Evolutionary conservation across 176 grass and related monocot species (phyloP).

Genomic region (Raddia distichophylla): DNA sequence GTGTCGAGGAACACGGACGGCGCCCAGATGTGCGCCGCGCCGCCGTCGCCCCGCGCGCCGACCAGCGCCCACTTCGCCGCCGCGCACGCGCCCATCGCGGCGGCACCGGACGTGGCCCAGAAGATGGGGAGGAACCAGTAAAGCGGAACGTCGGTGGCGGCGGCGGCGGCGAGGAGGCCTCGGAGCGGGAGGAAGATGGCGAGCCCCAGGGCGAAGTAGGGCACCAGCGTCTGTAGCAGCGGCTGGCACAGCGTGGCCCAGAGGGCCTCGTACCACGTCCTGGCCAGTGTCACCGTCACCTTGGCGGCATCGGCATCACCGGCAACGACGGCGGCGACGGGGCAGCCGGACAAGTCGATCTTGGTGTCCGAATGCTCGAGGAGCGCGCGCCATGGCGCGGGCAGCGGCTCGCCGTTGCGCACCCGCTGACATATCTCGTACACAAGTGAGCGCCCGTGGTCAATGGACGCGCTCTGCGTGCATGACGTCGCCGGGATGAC

Average conservation of each 20-base stretch:
- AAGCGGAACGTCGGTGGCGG: constrained; percentile 2
- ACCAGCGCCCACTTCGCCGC: constrained; percentile 65
- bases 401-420: constrained; percentile 56
- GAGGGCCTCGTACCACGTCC: constrained; percentile 58
- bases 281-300: constrained; percentile 54
- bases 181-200: constrained; percentile 47
- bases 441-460: constrained; percentile 64
- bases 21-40: constrained; percentile 60
- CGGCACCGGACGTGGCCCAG: constrained; percentile 47
- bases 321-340: constrained; percentile 29
- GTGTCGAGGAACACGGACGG: constrained; percentile 64
- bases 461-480: constrained; percentile 73
- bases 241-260: constrained; percentile 74
- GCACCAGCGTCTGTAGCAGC: constrained; percentile 59
- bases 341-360: constrained; percentile 63
- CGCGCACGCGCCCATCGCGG: constrained; percentile 37
- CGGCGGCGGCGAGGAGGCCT: constrained; percentile 23
- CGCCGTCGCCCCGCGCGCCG: constrained; percentile 47
- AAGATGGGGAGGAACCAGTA: constrained; percentile 61
- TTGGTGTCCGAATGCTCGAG: constrained; percentile 68
- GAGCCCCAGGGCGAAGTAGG: constrained; percentile 51
- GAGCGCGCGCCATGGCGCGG: constrained; percentile 57
- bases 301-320: constrained; percentile 15
- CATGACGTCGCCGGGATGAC: constrained; percentile 62
- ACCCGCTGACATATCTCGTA: constrained; percentile 71